phyloP scores from a whole-genome alignment of 2,329 filamentous ascomycete species.

The Gaeumannomyces sp. region DNA sequence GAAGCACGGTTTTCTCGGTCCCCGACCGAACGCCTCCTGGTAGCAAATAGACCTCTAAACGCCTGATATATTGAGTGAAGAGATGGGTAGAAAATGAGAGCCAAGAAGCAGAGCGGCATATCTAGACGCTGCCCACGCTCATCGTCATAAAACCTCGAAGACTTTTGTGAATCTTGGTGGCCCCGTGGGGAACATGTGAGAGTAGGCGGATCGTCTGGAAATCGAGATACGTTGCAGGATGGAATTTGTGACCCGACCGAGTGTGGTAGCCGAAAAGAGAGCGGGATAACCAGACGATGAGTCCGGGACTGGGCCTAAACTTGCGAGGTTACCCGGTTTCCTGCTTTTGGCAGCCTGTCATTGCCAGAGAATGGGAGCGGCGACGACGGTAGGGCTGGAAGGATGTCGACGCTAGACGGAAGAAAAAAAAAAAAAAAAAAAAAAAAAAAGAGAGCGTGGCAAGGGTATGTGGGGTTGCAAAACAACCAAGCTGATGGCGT shows the following conservation, averaged over 20 bases:
- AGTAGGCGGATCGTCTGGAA: background rate
- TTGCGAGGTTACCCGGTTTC: background rate
- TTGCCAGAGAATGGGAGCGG: background rate
- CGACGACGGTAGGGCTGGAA: background rate
- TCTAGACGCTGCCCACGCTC: background rate
- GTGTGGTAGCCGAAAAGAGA: background rate
- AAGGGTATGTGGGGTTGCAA: background rate
- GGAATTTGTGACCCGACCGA: background rate
- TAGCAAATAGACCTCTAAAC: background rate
- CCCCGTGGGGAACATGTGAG: background rate
- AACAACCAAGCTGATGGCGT: background rate
- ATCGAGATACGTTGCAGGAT: background rate
- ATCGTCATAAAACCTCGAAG: background rate
- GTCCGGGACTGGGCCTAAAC: background rate
- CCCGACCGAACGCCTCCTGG: conserved; percentile 4
- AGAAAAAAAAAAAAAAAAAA: background rate
- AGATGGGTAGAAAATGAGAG: background rate
- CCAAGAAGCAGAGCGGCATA: background rate
- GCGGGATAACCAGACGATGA: background rate
- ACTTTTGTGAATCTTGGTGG: background rate
- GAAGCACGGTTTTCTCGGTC: background rate
- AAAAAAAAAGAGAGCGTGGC: background rate
- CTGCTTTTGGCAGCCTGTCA: background rate
- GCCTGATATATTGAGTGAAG: background rate
- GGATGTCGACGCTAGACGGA: background rate